phyloP scores from a whole-genome alignment of 345 rosid species.

The Hypericum androsaemum region DNA sequence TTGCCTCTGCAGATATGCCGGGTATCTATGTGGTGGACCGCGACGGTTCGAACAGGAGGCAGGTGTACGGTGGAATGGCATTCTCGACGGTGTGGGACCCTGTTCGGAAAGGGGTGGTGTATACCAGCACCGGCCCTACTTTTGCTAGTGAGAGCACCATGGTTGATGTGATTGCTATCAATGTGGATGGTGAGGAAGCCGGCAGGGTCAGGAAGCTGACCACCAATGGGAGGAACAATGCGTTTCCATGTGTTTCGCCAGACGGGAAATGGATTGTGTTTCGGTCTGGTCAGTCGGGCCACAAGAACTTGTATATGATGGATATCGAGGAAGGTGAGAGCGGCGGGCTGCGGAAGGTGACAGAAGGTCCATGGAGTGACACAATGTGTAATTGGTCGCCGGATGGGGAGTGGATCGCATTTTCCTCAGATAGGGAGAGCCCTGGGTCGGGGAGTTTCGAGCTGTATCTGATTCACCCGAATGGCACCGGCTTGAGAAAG shows the following conservation, averaged over 20 bases:
- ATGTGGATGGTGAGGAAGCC: slow-evolving; percentile 32
- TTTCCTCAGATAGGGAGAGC: slow-evolving; percentile 60
- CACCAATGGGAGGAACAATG: slow-evolving; percentile 62
- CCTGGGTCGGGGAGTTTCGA: slow-evolving; percentile 74
- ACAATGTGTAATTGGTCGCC: slow-evolving; percentile 91
- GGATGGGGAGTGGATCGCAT: slow-evolving; percentile 61
- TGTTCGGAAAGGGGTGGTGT: slow-evolving; percentile 46
- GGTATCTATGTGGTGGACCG: slow-evolving; percentile 71
- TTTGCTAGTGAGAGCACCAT: slow-evolving; percentile 53
- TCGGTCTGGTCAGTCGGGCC: slow-evolving; percentile 69
- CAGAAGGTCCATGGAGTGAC: slow-evolving; percentile 74
- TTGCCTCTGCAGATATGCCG: slow-evolving; percentile 64
- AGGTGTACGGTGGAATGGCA: slow-evolving; percentile 40
- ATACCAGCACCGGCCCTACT: slow-evolving; percentile 64
- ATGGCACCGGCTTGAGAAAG: slow-evolving; percentile 63
- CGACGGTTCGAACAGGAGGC: slow-evolving; percentile 57
- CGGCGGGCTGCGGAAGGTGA: slow-evolving; percentile 42
- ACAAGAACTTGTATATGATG: slow-evolving; percentile 77
- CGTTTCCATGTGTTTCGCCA: slow-evolving; percentile 75
- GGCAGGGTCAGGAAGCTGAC: slow-evolving; percentile 40
- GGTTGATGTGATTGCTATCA: slow-evolving; percentile 61
- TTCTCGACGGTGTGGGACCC: slow-evolving; percentile 80
- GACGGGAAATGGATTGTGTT: slow-evolving; percentile 73
- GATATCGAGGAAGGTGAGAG: slow-evolving; percentile 56
- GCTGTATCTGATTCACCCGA: slow-evolving; percentile 63